These are phyloP conservation scores for Cyclocybe aegerita DNA, from an alignment of 768 basidiomycete species.

Conservation along the genomic window DNA sequence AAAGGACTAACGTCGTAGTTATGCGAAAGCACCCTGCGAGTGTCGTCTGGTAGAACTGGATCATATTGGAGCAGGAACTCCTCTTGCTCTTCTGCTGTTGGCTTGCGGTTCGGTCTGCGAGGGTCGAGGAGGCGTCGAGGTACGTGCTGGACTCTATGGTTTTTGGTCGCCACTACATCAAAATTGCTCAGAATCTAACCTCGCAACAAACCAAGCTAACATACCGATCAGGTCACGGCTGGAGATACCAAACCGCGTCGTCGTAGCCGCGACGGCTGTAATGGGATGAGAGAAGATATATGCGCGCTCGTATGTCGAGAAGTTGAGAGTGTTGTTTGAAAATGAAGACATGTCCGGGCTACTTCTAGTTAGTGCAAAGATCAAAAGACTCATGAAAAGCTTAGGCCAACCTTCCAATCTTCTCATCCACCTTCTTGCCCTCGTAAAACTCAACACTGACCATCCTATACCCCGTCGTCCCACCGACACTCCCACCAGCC, in stretches of 20 bases:
- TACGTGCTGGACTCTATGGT: conserved; percentile 72
- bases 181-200: neutral
- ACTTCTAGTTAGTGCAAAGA: neutral
- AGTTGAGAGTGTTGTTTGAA: conserved; percentile 49
- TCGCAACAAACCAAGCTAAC: conserved; percentile 19
- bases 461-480: conserved; percentile 67
- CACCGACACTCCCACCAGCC: conserved; percentile 37
- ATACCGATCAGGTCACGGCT: conserved; percentile 83
- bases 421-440: conserved; percentile 63
- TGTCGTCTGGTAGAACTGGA: conserved; percentile 71
- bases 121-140: conserved; percentile 79
- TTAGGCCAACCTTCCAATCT: conserved; percentile 62
- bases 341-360: conserved; percentile 46
- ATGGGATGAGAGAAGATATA: conserved; percentile 72
- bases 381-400: neutral
- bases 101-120: conserved; percentile 74
- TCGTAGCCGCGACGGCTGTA: conserved; percentile 70
- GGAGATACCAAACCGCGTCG: conserved; percentile 87
- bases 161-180: conserved; percentile 69
- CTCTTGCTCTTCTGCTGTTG: conserved; percentile 75
- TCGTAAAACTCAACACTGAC: conserved; percentile 92
- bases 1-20: conserved; percentile 37
- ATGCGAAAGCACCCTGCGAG: conserved; percentile 50
- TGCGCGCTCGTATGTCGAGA: conserved; percentile 65
- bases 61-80: conserved; percentile 89